phyloP scores from a whole-genome alignment of 768 basidiomycete species.

The Phlegmacium glaucopus region DNA sequence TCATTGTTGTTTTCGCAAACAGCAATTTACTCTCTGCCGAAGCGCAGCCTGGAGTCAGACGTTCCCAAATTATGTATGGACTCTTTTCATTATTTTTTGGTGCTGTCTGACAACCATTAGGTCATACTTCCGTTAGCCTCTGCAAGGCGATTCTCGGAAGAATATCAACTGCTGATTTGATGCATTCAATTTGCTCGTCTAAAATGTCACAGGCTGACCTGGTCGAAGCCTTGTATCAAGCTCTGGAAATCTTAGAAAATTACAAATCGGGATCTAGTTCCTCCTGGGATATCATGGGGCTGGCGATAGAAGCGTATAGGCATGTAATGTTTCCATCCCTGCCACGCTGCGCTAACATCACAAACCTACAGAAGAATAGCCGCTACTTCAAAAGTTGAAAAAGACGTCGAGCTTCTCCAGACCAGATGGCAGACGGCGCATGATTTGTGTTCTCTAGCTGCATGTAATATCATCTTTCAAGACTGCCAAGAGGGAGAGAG shows the following conservation, averaged over 20 bases:
- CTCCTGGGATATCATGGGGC: constrained; percentile 39
- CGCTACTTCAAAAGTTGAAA: constrained; percentile 19
- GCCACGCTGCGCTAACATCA: background rate
- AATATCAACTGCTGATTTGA: constrained; percentile 55
- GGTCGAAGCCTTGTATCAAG: constrained; percentile 43
- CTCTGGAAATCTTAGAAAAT: constrained; percentile 43
- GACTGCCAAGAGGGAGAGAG: constrained; percentile 57
- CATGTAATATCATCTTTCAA: constrained; percentile 62
- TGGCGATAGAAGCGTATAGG: constrained; percentile 49
- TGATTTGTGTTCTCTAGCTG: constrained; percentile 61
- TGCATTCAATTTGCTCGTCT: constrained; percentile 48
- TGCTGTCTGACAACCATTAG: constrained; percentile 1
- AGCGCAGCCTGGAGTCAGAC: constrained; percentile 9
- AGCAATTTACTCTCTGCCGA: constrained; percentile 44
- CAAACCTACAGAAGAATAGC: constrained; percentile 5
- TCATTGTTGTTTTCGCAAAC: constrained; percentile 36
- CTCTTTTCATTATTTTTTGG: background rate
- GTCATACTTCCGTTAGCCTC: constrained; percentile 25
- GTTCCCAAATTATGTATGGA: too few species aligned
- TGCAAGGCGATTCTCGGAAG: constrained; percentile 47
- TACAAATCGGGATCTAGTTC: constrained; percentile 22
- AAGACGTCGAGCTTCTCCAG: constrained; percentile 38
- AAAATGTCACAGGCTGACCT: constrained; percentile 39
- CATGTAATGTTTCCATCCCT: constrained; percentile 19
- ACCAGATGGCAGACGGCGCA: constrained; percentile 59